Conservation (phyloP, 805 yeast genomes). For the Torulaspora delbrueckii region DNA sequence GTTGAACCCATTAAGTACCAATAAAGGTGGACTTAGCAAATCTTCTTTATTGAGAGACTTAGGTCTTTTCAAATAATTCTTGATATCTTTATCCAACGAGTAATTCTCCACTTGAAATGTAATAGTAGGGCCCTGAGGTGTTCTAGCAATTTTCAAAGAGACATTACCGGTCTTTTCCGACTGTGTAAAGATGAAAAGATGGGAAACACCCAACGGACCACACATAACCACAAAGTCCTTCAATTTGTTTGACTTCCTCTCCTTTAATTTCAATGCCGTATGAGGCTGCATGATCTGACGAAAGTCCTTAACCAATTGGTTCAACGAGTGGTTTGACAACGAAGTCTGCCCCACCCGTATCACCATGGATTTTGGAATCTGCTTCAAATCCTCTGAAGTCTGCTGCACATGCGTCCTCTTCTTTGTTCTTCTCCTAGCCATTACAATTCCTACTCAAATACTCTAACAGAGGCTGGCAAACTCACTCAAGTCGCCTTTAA, state of each 20-base stretch:
- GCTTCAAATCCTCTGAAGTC: slow-evolving; percentile 59
- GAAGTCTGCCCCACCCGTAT: slow-evolving; percentile 63
- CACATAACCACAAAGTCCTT: slow-evolving; percentile 98
- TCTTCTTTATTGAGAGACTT: slow-evolving; percentile 71
- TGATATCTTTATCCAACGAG: slow-evolving; percentile 77
- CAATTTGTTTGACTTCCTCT: slow-evolving; percentile 78
- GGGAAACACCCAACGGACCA: slow-evolving; percentile 91
- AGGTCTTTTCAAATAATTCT: slow-evolving; percentile 65
- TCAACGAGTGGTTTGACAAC: slow-evolving; percentile 64
- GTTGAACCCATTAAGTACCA: slow-evolving; percentile 88
- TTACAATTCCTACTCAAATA: slow-evolving; percentile 18
- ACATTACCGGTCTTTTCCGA: slow-evolving; percentile 71
- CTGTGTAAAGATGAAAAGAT: slow-evolving; percentile 81
- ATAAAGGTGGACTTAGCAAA: slow-evolving; percentile 73
- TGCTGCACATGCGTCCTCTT: slow-evolving; percentile 79
- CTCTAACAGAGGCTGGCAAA: not conserved
- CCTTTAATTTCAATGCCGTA: slow-evolving; percentile 83
- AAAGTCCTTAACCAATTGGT: slow-evolving; percentile 82
- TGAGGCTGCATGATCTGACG: slow-evolving; percentile 93
- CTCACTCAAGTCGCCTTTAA: not conserved
- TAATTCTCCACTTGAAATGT: slow-evolving; percentile 75
- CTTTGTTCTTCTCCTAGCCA: slow-evolving; percentile 62
- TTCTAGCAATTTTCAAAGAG: slow-evolving; percentile 73
- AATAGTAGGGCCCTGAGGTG: slow-evolving; percentile 93
- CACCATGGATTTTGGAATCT: slow-evolving; percentile 91